Base-by-base conservation (phyloP, 208 protist genomes). In the Acanthamoeba comandoni region DNA sequence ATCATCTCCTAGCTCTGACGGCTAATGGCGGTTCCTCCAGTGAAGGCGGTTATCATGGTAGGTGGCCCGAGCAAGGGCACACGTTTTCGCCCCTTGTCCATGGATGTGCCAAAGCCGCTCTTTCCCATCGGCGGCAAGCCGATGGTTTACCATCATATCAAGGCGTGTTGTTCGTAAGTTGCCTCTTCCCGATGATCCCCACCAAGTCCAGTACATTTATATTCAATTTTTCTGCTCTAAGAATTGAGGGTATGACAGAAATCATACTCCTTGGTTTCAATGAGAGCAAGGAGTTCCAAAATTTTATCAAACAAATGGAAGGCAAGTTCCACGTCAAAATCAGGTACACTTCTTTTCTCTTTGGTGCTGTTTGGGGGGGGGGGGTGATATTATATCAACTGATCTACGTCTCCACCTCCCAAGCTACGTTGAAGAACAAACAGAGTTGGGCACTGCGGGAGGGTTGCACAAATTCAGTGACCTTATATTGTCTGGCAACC, bases 51-150 rank as follows among this genome's bases (percentile, higher is more conserved):
- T 49, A 95, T 95, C 29, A 70, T 95, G 64, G 77, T 95, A 31
- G 94, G 94, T 35, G 94, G 94, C 39, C 93, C 91, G 53, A 94
- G 77, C 43, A 95, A 95, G 71, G 94, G 94, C n/a, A 93, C 93
- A 29, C 49, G 93, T 29, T 95, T 94, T 53, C 69, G 94, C 22
- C 94, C 94, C 58, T 22, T 95, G 9, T 95, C 93, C 29, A 64
- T 95, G 35, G 93, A 95, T 19, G 60, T 92, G 57, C 94, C 94
- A 11, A 95, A 95, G 77, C 80, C 92, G 11, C 90, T 95, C 8
- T 95, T 95, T 19, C 94, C 93, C 26, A 62, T 95, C 15, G 93
- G 85, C 49, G 94, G 93, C 35, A 93, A 93, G 84, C 92, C 93
- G 58, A 93, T 95, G 88, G 70, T 95, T 31, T 93, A 92, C 70